Conservation (phyloP, 208 protist genomes). For the Crithidia fasciculata region DNA sequence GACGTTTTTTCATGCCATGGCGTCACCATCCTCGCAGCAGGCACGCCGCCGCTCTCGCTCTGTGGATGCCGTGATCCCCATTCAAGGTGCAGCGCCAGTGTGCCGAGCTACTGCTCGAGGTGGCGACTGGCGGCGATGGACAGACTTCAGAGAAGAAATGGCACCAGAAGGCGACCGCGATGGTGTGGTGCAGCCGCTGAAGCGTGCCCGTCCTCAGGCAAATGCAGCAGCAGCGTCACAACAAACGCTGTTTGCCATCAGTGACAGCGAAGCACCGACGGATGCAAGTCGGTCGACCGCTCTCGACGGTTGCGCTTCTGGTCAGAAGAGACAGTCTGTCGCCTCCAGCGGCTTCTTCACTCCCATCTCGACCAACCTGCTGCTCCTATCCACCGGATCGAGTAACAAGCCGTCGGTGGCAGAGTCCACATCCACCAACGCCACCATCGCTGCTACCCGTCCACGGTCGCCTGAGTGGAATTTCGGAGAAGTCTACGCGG, state of each 20-base stretch:
- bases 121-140: too few species aligned
- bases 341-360: not conserved
- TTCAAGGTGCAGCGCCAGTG: too few species aligned
- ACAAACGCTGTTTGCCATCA: too few species aligned
- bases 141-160: too few species aligned
- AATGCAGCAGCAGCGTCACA: not conserved
- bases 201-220: constrained; percentile 7
- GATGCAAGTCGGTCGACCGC: too few species aligned
- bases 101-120: too few species aligned
- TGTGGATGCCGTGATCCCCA: not conserved
- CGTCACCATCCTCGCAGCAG: not conserved
- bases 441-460: not conserved
- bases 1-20: constrained; percentile 2
- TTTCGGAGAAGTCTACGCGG: not conserved
- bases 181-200: not conserved
- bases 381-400: not conserved
- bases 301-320: not conserved
- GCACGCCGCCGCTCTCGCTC: constrained; percentile 17
- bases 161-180: not conserved
- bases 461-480: not conserved
- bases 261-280: too few species aligned
- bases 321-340: too few species aligned
- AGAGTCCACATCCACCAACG: not conserved
- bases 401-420: too few species aligned
- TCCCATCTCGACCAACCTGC: constrained; percentile 6